Percentiles rank a stretch among this genome's conserved stretches.
phyloP scores from a whole-genome alignment of 225 moss, liverwort and hornwort species.

The Lunularia cruciata region DNA sequence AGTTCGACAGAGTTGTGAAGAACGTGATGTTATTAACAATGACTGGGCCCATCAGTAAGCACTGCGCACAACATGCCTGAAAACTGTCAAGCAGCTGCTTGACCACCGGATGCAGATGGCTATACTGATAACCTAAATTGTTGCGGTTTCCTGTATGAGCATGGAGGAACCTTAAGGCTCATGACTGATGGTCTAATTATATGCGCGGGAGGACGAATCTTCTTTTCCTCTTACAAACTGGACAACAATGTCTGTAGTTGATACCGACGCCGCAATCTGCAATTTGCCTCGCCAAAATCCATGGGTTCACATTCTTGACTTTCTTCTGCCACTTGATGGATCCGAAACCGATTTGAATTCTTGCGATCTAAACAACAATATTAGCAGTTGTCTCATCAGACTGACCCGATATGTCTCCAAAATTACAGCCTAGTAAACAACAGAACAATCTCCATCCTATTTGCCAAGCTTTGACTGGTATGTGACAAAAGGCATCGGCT shows the following conservation, averaged over 20 bases:
- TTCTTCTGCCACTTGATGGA: background rate
- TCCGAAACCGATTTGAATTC: background rate
- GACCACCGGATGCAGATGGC: no score
- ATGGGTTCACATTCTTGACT: slow-evolving; percentile 6
- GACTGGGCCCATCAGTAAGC: no score
- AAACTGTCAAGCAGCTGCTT: no score
- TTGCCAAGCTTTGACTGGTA: background rate
- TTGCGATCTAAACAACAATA: background rate
- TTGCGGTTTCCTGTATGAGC: no score
- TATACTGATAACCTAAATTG: no score
- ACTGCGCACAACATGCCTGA: no score
- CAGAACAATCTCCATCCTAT: background rate
- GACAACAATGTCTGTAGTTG: slow-evolving; percentile 25
- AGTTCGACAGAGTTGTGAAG: no score
- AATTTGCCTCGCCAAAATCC: slow-evolving; percentile 19
- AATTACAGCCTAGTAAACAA: background rate
- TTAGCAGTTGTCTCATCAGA: background rate
- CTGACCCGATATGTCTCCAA: background rate
- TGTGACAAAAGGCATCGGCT: background rate
- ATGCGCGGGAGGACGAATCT: no score
- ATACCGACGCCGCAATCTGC: slow-evolving; percentile 4
- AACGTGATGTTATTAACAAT: no score
- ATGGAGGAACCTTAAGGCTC: no score
- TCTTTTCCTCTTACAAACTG: no score
- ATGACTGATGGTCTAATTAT: no score